Base-by-base conservation (phyloP, 768 basidiomycete genomes). In the Leccinum barrowsii region DNA sequence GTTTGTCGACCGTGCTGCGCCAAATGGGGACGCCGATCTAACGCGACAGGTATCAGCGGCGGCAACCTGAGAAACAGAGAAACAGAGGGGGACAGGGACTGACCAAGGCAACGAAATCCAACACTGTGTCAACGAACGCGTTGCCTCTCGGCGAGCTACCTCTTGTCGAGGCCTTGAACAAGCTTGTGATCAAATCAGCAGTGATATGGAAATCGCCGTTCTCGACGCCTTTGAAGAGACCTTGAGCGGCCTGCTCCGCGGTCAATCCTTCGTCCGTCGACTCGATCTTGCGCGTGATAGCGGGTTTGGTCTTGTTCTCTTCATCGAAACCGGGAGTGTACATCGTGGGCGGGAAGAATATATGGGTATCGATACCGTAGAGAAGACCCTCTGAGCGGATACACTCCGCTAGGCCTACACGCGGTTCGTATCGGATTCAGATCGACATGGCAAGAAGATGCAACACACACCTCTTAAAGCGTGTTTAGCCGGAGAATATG, bases 321-420 rank as follows among this genome's bases (percentile, higher is more conserved):
- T 83, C 79, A 17, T 87, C 85, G 60, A 78, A 89, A 0, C 93
- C 92, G 0, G 91, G 87, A 0, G 84, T 85, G 62, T 77, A 82
- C 77, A 97, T 95, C 1, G 91, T 91, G 1, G 81, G 81, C 0
- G 94, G 92, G 74, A 92, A 87, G 74, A 85, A 92, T 47, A 91
- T 83, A 62, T 94, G 92, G 6, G 92, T 82, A 53, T 79, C 77
- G 67, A 92, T 89, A 52, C 80, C 82, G 69, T 95, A 93, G 7
- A 94, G 76, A 60, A 85, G 75, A 51, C 92, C 76, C 67, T 96
- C 94, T 24, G 85, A 87, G 7, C 88, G 86, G 13, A 97, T 78
- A 0, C 87, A 81, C 58, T 97, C 94, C 13, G 90, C 91, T 0
- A 97, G 82, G 13, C 89, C 92, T 94, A 8, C 7, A 21, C 5